Percentiles rank a stretch among this genome's conserved stretches.
Conservation (phyloP, 805 yeast genomes). For the Starmerella kuoi region DNA sequence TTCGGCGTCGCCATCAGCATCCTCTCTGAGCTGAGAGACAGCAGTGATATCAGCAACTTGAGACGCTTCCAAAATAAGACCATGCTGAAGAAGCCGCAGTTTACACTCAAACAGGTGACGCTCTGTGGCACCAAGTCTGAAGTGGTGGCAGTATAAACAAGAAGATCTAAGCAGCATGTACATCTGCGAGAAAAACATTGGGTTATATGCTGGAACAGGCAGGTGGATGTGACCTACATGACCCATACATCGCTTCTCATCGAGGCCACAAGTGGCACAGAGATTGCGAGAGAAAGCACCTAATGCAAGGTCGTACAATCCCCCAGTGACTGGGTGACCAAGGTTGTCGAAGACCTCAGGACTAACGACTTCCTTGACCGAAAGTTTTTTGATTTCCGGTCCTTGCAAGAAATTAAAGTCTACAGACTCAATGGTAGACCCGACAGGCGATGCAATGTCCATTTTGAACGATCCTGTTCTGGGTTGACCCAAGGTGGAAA, state of each 20-base stretch:
- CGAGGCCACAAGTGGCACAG: conserved; percentile 92
- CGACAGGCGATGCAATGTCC: conserved; percentile 96
- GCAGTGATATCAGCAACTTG: conserved; percentile 53
- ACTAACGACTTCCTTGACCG: conserved; percentile 90
- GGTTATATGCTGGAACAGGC: conserved; percentile 92
- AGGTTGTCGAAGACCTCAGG: conserved; percentile 92
- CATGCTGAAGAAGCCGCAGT: conserved; percentile 72
- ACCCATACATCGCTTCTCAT: conserved; percentile 91
- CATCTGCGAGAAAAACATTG: conserved; percentile 84
- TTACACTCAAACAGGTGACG: conserved; percentile 68
- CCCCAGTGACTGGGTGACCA: conserved; percentile 91
- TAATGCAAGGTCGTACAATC: conserved; percentile 84
- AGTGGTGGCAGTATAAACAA: conserved; percentile 83
- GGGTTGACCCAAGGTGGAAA: background rate
- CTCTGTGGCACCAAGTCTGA: conserved; percentile 57
- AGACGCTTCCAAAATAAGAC: conserved; percentile 65
- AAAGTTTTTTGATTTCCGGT: conserved; percentile 69
- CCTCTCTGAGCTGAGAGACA: conserved; percentile 21
- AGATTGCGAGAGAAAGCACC: conserved; percentile 86
- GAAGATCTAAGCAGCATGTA: conserved; percentile 70
- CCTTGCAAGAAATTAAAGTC: conserved; percentile 80
- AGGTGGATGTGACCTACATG: conserved; percentile 96
- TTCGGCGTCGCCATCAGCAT: conserved; percentile 18
- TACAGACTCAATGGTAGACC: conserved; percentile 83
- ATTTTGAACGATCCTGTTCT: conserved; percentile 31